Base-by-base conservation (phyloP, 2,329 filamentous ascomycete species). In the Ceratocystis papillata region DNA sequence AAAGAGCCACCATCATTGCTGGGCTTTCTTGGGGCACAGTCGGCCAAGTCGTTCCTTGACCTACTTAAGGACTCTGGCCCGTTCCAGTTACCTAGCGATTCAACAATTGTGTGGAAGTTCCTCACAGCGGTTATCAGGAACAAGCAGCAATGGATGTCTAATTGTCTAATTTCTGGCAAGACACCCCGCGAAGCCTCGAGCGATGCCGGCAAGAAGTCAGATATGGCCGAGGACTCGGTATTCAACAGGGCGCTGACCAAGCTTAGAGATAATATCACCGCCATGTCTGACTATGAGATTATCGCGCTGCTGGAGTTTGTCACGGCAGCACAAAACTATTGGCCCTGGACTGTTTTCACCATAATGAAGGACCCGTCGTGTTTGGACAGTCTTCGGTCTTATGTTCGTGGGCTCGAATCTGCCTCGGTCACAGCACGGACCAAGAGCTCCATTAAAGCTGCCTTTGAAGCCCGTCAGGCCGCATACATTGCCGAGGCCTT, bases 111-210 rank as follows among this genome's bases (percentile, higher is more conserved):
- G 22, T 99, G 93, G 94, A 84, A 83, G 66, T 86, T 99, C 72
- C 85, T 97, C 64, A 89, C 92, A 1, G 86, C 87, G 2, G 87
- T 97, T 60, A 83, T 99, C 68, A 88, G 88, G 70, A 92, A 90
- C 73, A 87, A 90, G 69, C 94, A 99, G 73, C 92, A 96, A 73
- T 97, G 93, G 89, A 89, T 99, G 78, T 90, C 93, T 0, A 90
- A 96, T 69, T 96, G 92, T 72, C 80, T 99, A 7, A 83, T 97
- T 48, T 96, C 91, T 5, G 94, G 92, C 25, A 87, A 86, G 72
- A 90, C 90, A 0, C 91, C 93, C 3, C 63, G 68, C 2, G 83
- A 87, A 4, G 78, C 90, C 72, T 84, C 84, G 69, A 77, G 77
- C 55, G 80, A 79, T 60, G 75, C 78, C 60, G 6, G 25, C 6